Base-by-base conservation (phyloP, 352 stramenopile genomes). In the Thalassiosira hispida region DNA sequence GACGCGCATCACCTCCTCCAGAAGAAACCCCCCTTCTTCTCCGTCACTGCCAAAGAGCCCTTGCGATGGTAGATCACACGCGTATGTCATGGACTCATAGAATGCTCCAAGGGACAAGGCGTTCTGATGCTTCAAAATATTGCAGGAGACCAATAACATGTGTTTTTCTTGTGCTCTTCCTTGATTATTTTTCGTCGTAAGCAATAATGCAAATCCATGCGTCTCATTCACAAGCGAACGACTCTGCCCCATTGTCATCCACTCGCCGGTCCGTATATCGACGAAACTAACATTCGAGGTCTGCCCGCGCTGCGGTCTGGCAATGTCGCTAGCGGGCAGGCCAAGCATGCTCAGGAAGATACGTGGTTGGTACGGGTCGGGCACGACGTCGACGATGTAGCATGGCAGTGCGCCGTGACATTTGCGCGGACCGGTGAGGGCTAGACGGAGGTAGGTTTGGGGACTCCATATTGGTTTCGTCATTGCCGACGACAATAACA, bases 371-470 rank as follows among this genome's bases (percentile, higher is more conserved):
- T 57, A 56, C 12, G n/a, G 40, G 44, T 69, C 61, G 4, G 61
- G 18, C 8, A 69, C 1, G 20, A 69, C 40, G 40, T 69, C 61
- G 12, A 69, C 38, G n/a, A 69, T 55, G 61, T 69, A 69, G 61
- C 61, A 57, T 22, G 38, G 22, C n/a, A 25, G 5, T 42, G 11
- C 33, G 33, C 33, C n/a, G n/a, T n/a, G n/a, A n/a, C n/a, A n/a
- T n/a, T n/a, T n/a, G n/a, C n/a, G n/a, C n/a, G n/a, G n/a, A n/a
- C n/a, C n/a, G n/a, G n/a, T n/a, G n/a, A n/a, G n/a, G n/a, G n/a
- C n/a, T n/a, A n/a, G n/a, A n/a, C n/a, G n/a, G n/a, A n/a, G n/a
- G n/a, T n/a, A n/a, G n/a, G n/a, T n/a, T n/a, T n/a, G n/a, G n/a
- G n/a, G n/a, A n/a, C n/a, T n/a, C n/a, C n/a, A n/a, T n/a, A n/a